Evolutionary conservation across 2,329 filamentous ascomycete genomes (phyloP).

Genomic region (Samsoniella hepiali): DNA sequence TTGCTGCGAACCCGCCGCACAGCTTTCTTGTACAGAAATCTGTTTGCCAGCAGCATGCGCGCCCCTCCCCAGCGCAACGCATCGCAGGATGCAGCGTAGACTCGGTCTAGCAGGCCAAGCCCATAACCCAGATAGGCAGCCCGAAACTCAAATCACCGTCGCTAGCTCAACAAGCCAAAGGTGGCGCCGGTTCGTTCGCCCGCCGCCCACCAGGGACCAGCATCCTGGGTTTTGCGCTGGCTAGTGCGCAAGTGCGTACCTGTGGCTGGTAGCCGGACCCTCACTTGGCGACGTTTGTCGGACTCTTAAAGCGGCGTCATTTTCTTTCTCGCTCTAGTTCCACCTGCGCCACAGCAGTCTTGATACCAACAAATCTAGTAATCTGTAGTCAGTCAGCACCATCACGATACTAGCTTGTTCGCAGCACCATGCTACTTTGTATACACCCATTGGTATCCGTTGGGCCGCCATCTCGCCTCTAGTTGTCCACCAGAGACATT

Average conservation of each 20-base stretch:
- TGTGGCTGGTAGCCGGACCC: neutral
- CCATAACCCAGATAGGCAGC: neutral
- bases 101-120: neutral
- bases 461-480: neutral
- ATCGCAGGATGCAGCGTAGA: neutral
- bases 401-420: neutral
- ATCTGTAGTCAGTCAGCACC: neutral
- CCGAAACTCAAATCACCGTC: neutral
- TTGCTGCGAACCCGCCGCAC: no score
- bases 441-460: neutral
- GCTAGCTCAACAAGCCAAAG: neutral
- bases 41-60: no score
- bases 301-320: conserved; percentile 7
- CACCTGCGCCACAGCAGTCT: neutral
- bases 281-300: neutral
- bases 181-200: neutral
- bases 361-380: no score
- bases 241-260: neutral
- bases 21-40: no score
- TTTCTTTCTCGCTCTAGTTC: neutral
- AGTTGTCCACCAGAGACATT: neutral
- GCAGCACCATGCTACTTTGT: neutral
- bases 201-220: neutral
- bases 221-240: neutral
- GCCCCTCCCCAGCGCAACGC: neutral